Evolutionary conservation across 805 yeast genomes (phyloP).

Genomic region (Metschnikowia gelsemii): DNA sequence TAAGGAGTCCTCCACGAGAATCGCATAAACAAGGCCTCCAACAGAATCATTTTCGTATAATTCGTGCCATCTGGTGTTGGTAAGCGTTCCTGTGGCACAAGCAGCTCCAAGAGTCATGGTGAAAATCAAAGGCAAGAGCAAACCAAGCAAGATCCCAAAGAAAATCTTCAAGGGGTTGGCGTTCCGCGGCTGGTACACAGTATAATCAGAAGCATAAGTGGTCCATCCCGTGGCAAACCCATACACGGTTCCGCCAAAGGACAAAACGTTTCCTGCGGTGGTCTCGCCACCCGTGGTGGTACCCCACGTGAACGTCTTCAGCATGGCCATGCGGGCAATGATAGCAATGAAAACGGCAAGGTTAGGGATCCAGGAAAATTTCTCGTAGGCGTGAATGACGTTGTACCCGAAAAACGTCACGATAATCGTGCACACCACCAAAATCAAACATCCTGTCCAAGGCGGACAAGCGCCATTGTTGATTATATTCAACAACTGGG

Average conservation of each 20-base stretch:
- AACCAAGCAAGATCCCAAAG: constrained; percentile 60
- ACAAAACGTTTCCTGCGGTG: constrained; percentile 73
- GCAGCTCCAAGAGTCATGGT: constrained; percentile 86
- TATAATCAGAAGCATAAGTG: constrained; percentile 88
- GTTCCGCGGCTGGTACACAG: constrained; percentile 76
- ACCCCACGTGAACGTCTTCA: constrained; percentile 53
- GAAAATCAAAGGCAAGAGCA: constrained; percentile 66
- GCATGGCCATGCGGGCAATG: constrained; percentile 70
- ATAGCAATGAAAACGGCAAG: constrained; percentile 69
- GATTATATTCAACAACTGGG: constrained; percentile 76
- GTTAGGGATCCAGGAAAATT: constrained; percentile 87
- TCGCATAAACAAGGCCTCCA: constrained; percentile 82
- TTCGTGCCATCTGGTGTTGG: constrained; percentile 42
- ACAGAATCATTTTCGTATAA: constrained; percentile 54
- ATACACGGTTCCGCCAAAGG: constrained; percentile 78
- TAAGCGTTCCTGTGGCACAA: constrained; percentile 63
- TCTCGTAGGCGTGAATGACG: constrained; percentile 78
- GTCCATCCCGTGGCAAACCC: constrained; percentile 97
- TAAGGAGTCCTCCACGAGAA: constrained; percentile 74
- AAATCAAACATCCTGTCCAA: constrained; percentile 85
- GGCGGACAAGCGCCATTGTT: constrained; percentile 71
- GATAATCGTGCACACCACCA: constrained; percentile 63
- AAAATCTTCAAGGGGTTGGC: constrained; percentile 61
- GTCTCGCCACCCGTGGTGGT: constrained; percentile 49
- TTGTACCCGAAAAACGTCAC: constrained; percentile 84